A percentile compares a stretch with the other conserved stretches of the same genome.
Evolutionary conservation across 495 filamentous ascomycete genomes (phyloP).

Genomic region (Glonium stellatum): DNA sequence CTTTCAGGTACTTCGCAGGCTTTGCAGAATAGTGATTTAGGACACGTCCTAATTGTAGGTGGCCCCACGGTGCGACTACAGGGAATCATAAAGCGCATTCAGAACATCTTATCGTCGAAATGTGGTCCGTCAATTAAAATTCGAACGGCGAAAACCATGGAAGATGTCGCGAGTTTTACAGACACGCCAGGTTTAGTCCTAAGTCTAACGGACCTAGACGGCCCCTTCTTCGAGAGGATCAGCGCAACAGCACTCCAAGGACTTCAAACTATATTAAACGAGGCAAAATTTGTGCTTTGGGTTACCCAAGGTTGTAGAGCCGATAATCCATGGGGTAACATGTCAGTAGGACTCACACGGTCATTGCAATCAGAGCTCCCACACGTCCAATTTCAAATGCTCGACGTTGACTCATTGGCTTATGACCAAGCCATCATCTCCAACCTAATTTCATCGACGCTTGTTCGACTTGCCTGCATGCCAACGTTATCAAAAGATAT

Average conservation of each 20-base stretch:
- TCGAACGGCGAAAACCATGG: too few relatives aligned
- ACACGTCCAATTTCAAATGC: neutral
- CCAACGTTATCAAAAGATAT: neutral
- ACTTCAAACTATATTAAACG: neutral
- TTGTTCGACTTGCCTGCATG: neutral
- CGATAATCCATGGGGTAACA: neutral
- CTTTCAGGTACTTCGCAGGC: constrained; percentile 2
- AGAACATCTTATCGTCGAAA: too few relatives aligned
- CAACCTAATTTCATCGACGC: neutral
- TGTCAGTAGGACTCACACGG: neutral
- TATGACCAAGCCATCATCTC: neutral
- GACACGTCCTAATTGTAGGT: neutral
- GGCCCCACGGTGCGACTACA: too few relatives aligned
- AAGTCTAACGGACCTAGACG: neutral
- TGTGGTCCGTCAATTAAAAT: too few relatives aligned
- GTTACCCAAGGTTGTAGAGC: neutral
- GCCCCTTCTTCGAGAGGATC: neutral
- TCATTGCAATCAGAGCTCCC: neutral
- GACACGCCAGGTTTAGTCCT: neutral
- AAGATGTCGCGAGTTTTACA: too few relatives aligned
- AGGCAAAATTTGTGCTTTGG: neutral
- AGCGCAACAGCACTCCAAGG: neutral
- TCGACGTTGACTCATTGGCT: neutral
- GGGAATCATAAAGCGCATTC: too few relatives aligned
- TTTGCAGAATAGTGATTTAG: neutral